Percentiles rank a stretch among this genome's conserved stretches.
phyloP scores from a whole-genome alignment of 2,329 filamentous ascomycete species.

The Dryadomyces quercus-mongolicae region DNA sequence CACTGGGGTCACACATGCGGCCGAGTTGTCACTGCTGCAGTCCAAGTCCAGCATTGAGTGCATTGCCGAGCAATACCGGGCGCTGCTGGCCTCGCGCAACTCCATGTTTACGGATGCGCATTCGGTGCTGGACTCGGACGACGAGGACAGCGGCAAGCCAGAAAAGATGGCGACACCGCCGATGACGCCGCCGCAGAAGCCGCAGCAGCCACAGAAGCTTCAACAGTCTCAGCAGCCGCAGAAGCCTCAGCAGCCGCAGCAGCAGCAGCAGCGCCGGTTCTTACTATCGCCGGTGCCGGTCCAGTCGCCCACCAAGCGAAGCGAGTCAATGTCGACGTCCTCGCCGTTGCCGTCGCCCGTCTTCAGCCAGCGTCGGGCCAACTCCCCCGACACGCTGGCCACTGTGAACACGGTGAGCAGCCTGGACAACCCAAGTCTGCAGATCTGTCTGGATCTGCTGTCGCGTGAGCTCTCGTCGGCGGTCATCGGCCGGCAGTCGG shows the following conservation, averaged over 20 bases:
- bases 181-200: neutral
- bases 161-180: neutral
- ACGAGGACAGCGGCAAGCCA: slow-evolving; percentile 7
- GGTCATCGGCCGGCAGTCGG: slow-evolving; percentile 18
- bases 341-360: slow-evolving; percentile 4
- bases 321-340: neutral
- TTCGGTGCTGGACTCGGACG: slow-evolving; percentile 11
- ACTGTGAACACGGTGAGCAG: neutral
- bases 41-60: slow-evolving; percentile 29
- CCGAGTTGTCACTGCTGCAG: slow-evolving; percentile 8
- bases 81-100: slow-evolving; percentile 28
- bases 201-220: too few relatives aligned
- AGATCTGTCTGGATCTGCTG: slow-evolving; percentile 39
- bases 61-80: slow-evolving; percentile 39
- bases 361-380: neutral
- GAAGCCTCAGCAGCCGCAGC: neutral
- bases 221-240: neutral
- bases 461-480: slow-evolving; percentile 35
- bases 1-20: neutral
- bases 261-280: neutral
- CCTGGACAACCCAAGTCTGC: slow-evolving; percentile 29
- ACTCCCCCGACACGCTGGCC: too few relatives aligned
- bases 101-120: slow-evolving; percentile 20
- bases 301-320: neutral
- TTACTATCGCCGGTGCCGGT: neutral